A percentile compares a stretch with the other conserved stretches of the same genome.
phyloP scores from a whole-genome alignment of 768 basidiomycete genomes.

The Leccinellum rugosiceps region DNA sequence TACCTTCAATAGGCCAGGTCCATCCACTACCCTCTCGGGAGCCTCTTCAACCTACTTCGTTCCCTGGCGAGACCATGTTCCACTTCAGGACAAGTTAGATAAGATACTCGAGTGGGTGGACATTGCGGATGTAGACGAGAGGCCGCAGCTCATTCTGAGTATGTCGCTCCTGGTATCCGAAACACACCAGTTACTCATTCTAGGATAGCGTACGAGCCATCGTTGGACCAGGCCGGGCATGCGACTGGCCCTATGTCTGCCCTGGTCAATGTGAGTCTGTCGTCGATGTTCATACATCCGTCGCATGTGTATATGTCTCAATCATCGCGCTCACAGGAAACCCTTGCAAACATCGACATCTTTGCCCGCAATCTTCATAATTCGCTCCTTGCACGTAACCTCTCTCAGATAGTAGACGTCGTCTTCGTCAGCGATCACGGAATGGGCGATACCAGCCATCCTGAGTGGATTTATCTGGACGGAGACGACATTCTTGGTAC shows the following conservation, averaged over 20 bases:
- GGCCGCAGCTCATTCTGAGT: conserved; percentile 81
- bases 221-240: conserved; percentile 84
- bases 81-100: conserved; percentile 66
- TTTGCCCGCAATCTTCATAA: conserved; percentile 71
- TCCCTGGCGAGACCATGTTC: conserved; percentile 63
- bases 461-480: conserved; percentile 74
- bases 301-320: not conserved
- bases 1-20: conserved; percentile 64
- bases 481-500: conserved; percentile 33
- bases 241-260: conserved; percentile 63
- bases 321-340: conserved; percentile 40
- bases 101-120: conserved; percentile 84
- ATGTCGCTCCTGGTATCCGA: conserved; percentile 12
- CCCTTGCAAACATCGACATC: conserved; percentile 62
- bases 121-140: conserved; percentile 53
- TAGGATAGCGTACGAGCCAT: conserved; percentile 71
- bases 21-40: conserved; percentile 65
- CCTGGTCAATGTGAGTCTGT: conserved; percentile 59
- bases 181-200: not conserved
- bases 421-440: conserved; percentile 90
- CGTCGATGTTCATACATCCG: not conserved
- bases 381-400: conserved; percentile 64
- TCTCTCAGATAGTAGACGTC: conserved; percentile 81
- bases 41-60: conserved; percentile 70
- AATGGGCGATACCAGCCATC: conserved; percentile 87